Evolutionary conservation across 768 basidiomycete genomes (phyloP).

Genomic region (Macrolepiota albuminosa): DNA sequence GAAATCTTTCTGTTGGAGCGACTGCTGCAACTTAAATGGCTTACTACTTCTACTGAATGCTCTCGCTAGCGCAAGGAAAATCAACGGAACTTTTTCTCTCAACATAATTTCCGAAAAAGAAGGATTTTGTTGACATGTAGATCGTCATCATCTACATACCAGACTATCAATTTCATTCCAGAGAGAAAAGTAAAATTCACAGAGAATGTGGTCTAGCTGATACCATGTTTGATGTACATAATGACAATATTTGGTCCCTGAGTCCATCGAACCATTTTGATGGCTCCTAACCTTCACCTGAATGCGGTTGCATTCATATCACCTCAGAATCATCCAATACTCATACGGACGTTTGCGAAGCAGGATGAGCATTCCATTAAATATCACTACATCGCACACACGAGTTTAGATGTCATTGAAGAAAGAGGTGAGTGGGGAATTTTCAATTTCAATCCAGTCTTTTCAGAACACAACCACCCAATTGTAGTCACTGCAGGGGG

Average conservation of each 20-base stretch:
- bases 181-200: neutral
- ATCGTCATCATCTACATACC: neutral
- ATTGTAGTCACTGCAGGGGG: conserved; percentile 39
- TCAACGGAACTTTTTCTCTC: neutral
- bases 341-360: conserved; percentile 68
- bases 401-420: conserved; percentile 85
- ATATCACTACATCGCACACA: conserved; percentile 91
- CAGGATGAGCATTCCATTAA: conserved; percentile 57
- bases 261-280: conserved; percentile 17
- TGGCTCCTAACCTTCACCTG: conserved; percentile 66
- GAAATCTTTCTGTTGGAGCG: conserved; percentile 20
- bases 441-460: conserved; percentile 6
- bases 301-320: conserved; percentile 87
- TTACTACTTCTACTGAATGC: neutral
- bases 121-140: neutral
- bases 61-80: neutral
- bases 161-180: neutral
- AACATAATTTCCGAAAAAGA: neutral
- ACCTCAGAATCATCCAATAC: conserved; percentile 75
- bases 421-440: conserved; percentile 65
- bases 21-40: neutral
- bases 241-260: neutral
- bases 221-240: neutral
- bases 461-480: neutral
- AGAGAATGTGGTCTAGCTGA: neutral